These are phyloP conservation scores for Plasmodium billcollinsi DNA, from an alignment of 169 alveolate species.

Conservation along the genomic window DNA sequence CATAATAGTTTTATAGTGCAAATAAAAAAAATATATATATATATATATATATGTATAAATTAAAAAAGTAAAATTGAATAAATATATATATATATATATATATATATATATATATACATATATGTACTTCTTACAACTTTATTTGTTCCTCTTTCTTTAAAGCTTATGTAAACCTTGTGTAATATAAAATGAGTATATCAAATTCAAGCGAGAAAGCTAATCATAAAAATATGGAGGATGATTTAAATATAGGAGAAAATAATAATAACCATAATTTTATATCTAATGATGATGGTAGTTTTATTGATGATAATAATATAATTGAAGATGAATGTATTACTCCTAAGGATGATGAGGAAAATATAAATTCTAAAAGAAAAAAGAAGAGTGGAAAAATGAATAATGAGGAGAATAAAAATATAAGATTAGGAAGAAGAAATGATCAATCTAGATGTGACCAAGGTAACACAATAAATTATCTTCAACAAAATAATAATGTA, in stretches of 20 bases:
- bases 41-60: background rate
- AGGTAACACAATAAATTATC: constrained; percentile 3
- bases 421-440: constrained; percentile 2
- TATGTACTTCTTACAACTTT: no score
- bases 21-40: no score
- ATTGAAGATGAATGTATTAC: constrained; percentile 63
- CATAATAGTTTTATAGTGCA: no score
- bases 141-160: no score
- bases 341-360: constrained; percentile 72
- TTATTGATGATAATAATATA: constrained; percentile 54
- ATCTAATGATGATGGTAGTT: constrained; percentile 61
- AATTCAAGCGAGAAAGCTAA: constrained; percentile 13
- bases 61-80: background rate
- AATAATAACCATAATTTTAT: constrained; percentile 3
- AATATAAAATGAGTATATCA: constrained; percentile 32
- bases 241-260: constrained; percentile 7
- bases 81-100: background rate
- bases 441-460: background rate
- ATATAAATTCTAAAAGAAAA: constrained; percentile 39
- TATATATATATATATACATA: constrained; percentile 13
- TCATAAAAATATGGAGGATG: constrained; percentile 10
- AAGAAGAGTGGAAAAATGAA: constrained; percentile 34
- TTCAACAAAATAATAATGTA: background rate
- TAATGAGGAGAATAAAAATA: constrained; percentile 29
- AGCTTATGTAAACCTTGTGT: no score